Evolutionary conservation across 345 rosid genomes (phyloP).

Genomic region (Corymbia maculata): DNA sequence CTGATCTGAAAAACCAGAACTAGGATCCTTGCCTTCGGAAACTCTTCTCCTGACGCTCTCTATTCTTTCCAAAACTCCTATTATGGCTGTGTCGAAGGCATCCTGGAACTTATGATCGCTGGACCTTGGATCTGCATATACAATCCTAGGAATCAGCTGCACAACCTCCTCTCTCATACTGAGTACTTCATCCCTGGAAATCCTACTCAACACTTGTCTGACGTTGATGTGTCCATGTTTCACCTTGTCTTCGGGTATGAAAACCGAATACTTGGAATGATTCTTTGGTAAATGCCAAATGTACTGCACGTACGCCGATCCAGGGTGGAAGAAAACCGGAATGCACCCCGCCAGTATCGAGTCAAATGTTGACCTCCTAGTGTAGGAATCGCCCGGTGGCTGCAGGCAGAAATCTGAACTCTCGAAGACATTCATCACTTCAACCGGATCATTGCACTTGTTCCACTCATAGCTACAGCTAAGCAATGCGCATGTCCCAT

Average conservation of each 20-base stretch:
- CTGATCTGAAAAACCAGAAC: conserved; percentile 5
- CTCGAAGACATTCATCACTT: conserved; percentile 25
- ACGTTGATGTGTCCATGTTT: conserved; percentile 10
- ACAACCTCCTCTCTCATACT: conserved; percentile 38
- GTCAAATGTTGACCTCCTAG: conserved; percentile 50
- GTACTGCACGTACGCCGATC: conserved; percentile 40
- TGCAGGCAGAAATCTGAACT: conserved; percentile 43
- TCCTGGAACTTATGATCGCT: conserved; percentile 19
- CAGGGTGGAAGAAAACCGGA: conserved; percentile 56
- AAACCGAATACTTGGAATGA: conserved; percentile 27
- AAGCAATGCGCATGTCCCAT: conserved; percentile 22
- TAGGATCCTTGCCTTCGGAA: conserved; percentile 11
- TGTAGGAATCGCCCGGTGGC: conserved; percentile 55
- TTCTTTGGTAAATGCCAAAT: conserved; percentile 41
- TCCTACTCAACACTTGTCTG: conserved; percentile 7
- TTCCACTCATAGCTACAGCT: conserved; percentile 14
- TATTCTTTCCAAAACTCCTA: conserved; percentile 18
- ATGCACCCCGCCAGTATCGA: conserved; percentile 51
- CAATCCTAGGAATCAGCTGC: conserved; percentile 34
- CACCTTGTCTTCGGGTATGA: conserved; percentile 19
- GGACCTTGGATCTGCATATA: conserved; percentile 23
- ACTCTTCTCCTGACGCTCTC: conserved; percentile 5
- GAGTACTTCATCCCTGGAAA: conserved; percentile 8
- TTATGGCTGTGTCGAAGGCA: conserved; percentile 42
- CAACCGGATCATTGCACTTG: conserved; percentile 27